These are phyloP conservation scores for Teunomyces pallodes DNA, from an alignment of 805 yeast genomes.

Conservation along the genomic window DNA sequence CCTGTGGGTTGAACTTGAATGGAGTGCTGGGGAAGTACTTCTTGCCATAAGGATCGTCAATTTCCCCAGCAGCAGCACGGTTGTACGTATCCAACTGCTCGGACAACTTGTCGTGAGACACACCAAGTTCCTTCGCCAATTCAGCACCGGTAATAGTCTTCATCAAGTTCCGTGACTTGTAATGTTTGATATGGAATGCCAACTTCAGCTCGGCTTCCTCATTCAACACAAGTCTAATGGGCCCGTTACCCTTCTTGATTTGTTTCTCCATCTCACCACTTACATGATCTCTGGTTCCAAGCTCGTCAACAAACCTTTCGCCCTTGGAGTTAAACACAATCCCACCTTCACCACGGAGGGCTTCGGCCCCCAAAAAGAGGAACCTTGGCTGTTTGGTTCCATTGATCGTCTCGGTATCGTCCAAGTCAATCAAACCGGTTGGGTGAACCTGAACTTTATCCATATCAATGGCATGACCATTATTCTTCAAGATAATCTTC, in stretches of 20 bases:
- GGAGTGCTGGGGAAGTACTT: constrained; percentile 50
- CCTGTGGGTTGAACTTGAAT: constrained; percentile 27
- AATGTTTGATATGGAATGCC: constrained; percentile 54
- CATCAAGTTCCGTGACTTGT: constrained; percentile 56
- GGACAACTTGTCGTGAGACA: constrained; percentile 25
- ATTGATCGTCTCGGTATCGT: constrained; percentile 42
- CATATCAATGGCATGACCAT: constrained; percentile 58
- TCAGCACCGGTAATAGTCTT: constrained; percentile 42
- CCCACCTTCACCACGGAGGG: constrained; percentile 66
- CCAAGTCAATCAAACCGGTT: constrained; percentile 55
- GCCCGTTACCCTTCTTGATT: constrained; percentile 37
- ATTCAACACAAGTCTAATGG: constrained; percentile 51
- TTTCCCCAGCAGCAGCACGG: constrained; percentile 38
- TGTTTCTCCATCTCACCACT: constrained; percentile 54
- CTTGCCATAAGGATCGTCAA: constrained; percentile 43
- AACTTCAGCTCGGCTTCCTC: constrained; percentile 44
- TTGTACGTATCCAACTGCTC: constrained; percentile 41
- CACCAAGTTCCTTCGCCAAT: constrained; percentile 41
- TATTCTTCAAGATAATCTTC: constrained; percentile 48
- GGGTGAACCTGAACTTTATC: constrained; percentile 70
- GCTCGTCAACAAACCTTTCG: constrained; percentile 58
- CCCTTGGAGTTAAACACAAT: constrained; percentile 51
- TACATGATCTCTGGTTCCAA: constrained; percentile 59
- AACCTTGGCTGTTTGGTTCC: constrained; percentile 46
- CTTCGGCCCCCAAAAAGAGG: constrained; percentile 63